These are phyloP conservation scores for Xylariaceae sp. DNA, from an alignment of 2,329 filamentous ascomycete species.

Conservation along the genomic window DNA sequence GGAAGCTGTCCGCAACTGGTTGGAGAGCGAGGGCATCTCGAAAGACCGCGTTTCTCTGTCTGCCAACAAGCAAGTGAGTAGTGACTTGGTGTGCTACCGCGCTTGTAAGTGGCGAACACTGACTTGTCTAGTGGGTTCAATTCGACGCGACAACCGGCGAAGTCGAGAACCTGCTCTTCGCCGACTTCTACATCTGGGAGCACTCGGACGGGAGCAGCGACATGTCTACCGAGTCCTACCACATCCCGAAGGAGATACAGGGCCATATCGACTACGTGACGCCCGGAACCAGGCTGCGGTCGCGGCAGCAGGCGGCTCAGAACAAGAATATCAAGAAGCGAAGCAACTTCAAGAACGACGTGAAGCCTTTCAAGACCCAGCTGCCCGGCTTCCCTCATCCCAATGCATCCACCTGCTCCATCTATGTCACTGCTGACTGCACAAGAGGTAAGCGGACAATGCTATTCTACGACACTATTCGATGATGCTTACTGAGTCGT, in stretches of 20 bases:
- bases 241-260: slow-evolving; percentile 19
- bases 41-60: slow-evolving; percentile 20
- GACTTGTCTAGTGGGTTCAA: slow-evolving; percentile 30
- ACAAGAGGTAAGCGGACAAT: slow-evolving; percentile 21
- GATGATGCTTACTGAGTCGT: slow-evolving; percentile 2
- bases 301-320: slow-evolving; percentile 7
- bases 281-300: slow-evolving; percentile 18
- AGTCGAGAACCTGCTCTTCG: slow-evolving; percentile 31
- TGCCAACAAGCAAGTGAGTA: slow-evolving; percentile 23
- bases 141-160: slow-evolving; percentile 32
- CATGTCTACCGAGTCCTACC: slow-evolving; percentile 21
- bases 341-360: slow-evolving; percentile 8
- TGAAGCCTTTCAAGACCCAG: slow-evolving; percentile 17
- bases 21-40: slow-evolving; percentile 28
- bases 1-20: slow-evolving; percentile 31
- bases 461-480: too few species aligned
- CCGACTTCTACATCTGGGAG: slow-evolving; percentile 33
- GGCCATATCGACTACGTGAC: slow-evolving; percentile 26
- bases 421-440: slow-evolving; percentile 22
- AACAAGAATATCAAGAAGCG: slow-evolving; percentile 16
- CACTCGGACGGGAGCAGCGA: slow-evolving; percentile 23
- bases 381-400: slow-evolving; percentile 16
- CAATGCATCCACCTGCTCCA: slow-evolving; percentile 22
- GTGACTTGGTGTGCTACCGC: not conserved
- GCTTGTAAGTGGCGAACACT: too few species aligned